These are phyloP conservation scores for Vigna trinervia DNA, from an alignment of 306 rosid genomes.

Conservation along the genomic window DNA sequence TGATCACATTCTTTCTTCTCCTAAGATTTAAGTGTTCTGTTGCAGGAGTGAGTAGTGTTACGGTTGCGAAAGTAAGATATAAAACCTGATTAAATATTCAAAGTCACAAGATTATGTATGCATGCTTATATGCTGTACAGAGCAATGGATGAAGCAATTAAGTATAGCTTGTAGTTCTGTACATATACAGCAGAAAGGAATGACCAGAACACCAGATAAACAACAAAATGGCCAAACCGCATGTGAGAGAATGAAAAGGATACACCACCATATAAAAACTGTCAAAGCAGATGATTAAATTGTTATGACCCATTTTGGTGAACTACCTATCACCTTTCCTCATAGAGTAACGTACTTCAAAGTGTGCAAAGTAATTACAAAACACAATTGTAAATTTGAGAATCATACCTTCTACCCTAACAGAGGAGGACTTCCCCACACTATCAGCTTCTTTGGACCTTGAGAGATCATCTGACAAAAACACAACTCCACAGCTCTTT, in stretches of 20 bases:
- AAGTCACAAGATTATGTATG: background rate
- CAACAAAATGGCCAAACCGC: constrained; percentile 7
- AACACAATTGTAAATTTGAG: constrained; percentile 37
- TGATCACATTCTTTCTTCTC: constrained; percentile 56
- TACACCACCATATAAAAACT: constrained; percentile 8
- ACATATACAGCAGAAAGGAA: constrained; percentile 27
- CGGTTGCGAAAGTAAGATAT: constrained; percentile 16
- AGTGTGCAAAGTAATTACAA: constrained; percentile 22
- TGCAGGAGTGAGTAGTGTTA: constrained; percentile 22
- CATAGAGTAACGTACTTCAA: constrained; percentile 25
- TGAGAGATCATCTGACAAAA: constrained; percentile 45
- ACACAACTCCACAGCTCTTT: constrained; percentile 57
- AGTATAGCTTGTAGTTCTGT: constrained; percentile 10
- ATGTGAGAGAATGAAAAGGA: constrained; percentile 13
- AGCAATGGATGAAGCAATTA: constrained; percentile 26
- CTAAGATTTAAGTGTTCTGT: constrained; percentile 62
- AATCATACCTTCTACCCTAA: constrained; percentile 57
- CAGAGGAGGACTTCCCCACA: constrained; percentile 55
- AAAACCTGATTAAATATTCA: background rate
- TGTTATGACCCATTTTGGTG: constrained; percentile 13
- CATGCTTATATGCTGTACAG: background rate
- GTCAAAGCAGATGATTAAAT: constrained; percentile 24
- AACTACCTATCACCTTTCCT: background rate
- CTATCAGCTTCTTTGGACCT: constrained; percentile 47
- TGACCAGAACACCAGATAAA: constrained; percentile 24